These are phyloP conservation scores for Clonostachys rosea DNA, from an alignment of 2,329 filamentous ascomycete genomes.

Conservation along the genomic window DNA sequence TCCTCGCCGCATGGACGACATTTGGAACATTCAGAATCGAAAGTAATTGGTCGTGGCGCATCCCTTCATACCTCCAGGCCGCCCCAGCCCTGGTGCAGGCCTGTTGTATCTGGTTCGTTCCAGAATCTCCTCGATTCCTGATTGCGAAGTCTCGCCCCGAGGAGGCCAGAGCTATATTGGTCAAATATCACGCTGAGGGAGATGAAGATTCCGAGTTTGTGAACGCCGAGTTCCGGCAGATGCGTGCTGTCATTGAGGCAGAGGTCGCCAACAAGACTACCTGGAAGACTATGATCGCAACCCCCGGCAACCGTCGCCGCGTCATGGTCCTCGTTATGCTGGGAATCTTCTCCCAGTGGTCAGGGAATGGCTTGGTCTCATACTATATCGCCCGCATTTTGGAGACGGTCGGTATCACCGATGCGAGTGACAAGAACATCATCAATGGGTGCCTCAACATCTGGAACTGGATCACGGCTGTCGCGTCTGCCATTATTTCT, in stretches of 20 bases:
- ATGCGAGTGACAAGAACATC: background rate
- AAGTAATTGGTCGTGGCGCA: constrained; percentile 33
- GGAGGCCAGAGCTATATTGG: constrained; percentile 44
- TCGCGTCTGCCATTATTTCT: background rate
- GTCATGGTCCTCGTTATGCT: constrained; percentile 46
- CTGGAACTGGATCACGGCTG: background rate
- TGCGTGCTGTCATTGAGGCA: constrained; percentile 27
- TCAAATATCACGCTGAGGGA: constrained; percentile 43
- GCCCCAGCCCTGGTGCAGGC: constrained; percentile 33
- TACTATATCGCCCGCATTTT: background rate
- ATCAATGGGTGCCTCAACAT: background rate
- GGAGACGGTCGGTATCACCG: background rate
- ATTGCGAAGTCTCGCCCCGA: constrained; percentile 29
- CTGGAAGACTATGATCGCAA: constrained; percentile 7
- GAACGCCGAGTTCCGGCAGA: constrained; percentile 44
- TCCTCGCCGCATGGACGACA: constrained; percentile 42
- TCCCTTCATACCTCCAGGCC: constrained; percentile 41
- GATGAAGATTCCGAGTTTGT: constrained; percentile 49
- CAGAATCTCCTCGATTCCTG: constrained; percentile 59
- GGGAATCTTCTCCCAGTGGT: constrained; percentile 29
- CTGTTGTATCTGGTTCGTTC: constrained; percentile 46
- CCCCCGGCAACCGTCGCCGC: constrained; percentile 14
- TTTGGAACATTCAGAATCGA: constrained; percentile 38
- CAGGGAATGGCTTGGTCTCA: constrained; percentile 17
- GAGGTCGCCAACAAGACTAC: constrained; percentile 10